Conservation (phyloP, 2,329 filamentous ascomycete genomes). For the Neonectria punicea region DNA sequence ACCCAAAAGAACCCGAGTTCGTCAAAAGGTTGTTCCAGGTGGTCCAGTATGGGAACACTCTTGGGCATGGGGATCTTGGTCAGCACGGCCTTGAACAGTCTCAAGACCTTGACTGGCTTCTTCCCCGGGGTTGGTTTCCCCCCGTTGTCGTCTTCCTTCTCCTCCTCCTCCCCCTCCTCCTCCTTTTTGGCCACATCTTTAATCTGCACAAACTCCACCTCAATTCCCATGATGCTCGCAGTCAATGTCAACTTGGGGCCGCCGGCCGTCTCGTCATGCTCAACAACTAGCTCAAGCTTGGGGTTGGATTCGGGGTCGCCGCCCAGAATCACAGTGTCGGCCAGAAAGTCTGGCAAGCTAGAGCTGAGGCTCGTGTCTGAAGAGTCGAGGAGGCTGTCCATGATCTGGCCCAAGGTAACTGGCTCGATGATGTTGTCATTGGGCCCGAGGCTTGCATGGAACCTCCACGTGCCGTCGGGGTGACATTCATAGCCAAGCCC, state of each 20-base stretch:
- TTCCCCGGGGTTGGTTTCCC: not conserved
- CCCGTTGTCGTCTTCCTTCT: not conserved
- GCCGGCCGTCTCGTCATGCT: not conserved
- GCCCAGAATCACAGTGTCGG: not conserved
- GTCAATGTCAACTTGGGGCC: not conserved
- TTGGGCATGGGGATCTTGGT: not conserved
- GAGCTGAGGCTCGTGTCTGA: not conserved
- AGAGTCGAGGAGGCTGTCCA: not conserved
- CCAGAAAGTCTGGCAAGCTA: not conserved
- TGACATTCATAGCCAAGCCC: not conserved
- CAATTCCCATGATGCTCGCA: not conserved
- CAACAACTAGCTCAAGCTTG: not conserved
- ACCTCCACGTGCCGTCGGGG: not conserved
- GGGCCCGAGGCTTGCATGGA: not conserved
- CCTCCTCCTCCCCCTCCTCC: too few species aligned
- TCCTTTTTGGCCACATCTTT: not conserved
- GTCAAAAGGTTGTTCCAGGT: constrained; percentile 48
- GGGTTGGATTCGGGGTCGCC: not conserved
- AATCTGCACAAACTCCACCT: not conserved
- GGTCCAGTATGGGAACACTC: constrained; percentile 45
- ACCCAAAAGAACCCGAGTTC: constrained; percentile 49
- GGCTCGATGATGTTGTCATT: not conserved
- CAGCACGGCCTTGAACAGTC: constrained; percentile 28
- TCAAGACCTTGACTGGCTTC: not conserved
- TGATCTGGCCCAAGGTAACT: not conserved